Evolutionary conservation across 106 monocot species (phyloP).

Genomic region (Platanthera guangdongensis): DNA sequence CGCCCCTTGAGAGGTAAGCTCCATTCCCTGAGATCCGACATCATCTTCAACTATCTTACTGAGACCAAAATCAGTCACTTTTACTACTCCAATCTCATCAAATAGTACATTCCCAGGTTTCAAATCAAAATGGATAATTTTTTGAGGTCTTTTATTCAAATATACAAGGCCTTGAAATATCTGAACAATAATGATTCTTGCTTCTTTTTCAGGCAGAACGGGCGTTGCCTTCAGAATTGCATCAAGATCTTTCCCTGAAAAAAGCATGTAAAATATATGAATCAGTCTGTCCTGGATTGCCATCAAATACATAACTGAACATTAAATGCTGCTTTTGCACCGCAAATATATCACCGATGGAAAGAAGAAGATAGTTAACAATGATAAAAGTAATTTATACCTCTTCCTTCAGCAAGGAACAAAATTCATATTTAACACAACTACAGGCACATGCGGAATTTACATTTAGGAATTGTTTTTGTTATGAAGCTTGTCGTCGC

Average conservation of each 20-base stretch:
- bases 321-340: background rate
- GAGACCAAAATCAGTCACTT: conserved; percentile 98
- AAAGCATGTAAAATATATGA: background rate
- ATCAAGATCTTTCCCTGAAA: conserved; percentile 95
- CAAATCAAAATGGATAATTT: conserved; percentile 96
- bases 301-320: background rate
- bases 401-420: background rate
- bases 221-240: conserved; percentile 83
- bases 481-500: background rate
- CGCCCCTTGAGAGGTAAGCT: conserved; percentile 97
- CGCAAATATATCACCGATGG: background rate
- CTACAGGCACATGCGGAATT: background rate
- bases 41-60: conserved; percentile 97
- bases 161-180: conserved; percentile 98
- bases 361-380: background rate
- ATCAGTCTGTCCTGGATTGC: conserved; percentile 1
- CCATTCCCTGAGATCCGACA: conserved; percentile 96
- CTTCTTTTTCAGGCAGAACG: conserved; percentile 87
- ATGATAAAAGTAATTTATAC: background rate
- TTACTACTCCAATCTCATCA: conserved; percentile 86
- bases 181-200: conserved; percentile 91
- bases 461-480: too few species aligned
- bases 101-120: conserved; percentile 99
- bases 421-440: background rate
- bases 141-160: conserved; percentile 86